A percentile compares a stretch with the other conserved stretches of the same genome.
phyloP scores from a whole-genome alignment of 352 stramenopile species.

The Phytophthora tubulina region DNA sequence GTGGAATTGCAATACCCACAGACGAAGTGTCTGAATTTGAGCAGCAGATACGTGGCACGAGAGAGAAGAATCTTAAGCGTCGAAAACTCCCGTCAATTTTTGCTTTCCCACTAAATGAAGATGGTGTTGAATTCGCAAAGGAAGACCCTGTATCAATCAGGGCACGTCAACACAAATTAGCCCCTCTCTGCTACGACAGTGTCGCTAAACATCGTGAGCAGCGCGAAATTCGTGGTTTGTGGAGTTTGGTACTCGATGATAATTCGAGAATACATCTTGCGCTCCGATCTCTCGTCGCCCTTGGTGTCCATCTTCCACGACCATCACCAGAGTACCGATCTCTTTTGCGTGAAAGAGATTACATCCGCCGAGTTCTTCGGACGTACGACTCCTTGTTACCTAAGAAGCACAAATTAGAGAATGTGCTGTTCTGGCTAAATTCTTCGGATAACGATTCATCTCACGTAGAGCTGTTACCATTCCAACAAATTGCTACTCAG shows the following conservation, averaged over 20 bases:
- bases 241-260: constrained; percentile 22
- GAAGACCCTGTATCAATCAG: not conserved
- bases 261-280: constrained; percentile 46
- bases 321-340: constrained; percentile 48
- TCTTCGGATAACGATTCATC: not conserved
- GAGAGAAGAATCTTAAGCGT: constrained; percentile 2
- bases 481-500: constrained; percentile 25
- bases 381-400: not conserved
- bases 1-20: constrained; percentile 41
- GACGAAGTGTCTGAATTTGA: constrained; percentile 65
- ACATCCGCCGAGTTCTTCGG: constrained; percentile 7
- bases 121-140: constrained; percentile 2
- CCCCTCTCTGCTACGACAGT: constrained; percentile 14
- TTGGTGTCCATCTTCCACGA: constrained; percentile 46
- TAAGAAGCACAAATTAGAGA: constrained; percentile 3
- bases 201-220: not conserved
- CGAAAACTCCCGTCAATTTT: constrained; percentile 54
- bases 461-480: constrained; percentile 7
- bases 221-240: constrained; percentile 20
- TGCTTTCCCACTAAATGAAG: constrained; percentile 30
- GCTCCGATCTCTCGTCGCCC: constrained; percentile 42
- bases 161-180: constrained; percentile 2
- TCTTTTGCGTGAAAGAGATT: constrained; percentile 20
- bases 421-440: not conserved
- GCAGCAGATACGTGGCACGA: not conserved